These are phyloP conservation scores for Artemisia annua DNA, from an alignment of 129 eudicot species.

Conservation along the genomic window DNA sequence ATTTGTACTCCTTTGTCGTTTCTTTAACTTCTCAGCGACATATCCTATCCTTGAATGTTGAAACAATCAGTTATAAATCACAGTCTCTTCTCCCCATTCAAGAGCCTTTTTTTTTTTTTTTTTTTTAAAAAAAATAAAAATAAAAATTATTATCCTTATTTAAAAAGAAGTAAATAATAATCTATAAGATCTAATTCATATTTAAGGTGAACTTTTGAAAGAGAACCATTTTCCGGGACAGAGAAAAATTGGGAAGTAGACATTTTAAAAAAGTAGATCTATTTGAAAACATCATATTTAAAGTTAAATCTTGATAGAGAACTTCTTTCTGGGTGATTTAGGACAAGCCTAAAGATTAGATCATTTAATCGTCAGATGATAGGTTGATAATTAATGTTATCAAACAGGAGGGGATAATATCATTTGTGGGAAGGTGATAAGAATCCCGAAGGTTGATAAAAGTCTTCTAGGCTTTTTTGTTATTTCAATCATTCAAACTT, in stretches of 20 bases:
- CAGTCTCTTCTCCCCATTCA: neutral
- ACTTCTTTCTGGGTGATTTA: neutral
- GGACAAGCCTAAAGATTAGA: too few relatives aligned
- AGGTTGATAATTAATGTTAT: too few relatives aligned
- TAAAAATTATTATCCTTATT: too few relatives aligned
- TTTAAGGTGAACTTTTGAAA: neutral
- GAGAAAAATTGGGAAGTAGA: neutral
- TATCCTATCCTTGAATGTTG: constrained; percentile 11
- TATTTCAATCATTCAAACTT: too few relatives aligned
- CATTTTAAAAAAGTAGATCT: neutral
- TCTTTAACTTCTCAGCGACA: constrained; percentile 7
- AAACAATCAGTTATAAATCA: neutral
- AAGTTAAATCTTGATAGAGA: constrained; percentile 1
- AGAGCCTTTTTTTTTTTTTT: too few relatives aligned
- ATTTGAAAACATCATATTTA: neutral
- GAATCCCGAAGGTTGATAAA: too few relatives aligned
- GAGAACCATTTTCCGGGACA: constrained; percentile 5
- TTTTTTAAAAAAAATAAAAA: too few relatives aligned
- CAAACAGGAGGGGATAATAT: too few relatives aligned
- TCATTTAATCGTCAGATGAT: too few relatives aligned
- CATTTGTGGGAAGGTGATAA: too few relatives aligned
- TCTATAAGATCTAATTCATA: neutral
- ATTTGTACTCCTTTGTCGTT: constrained; percentile 11
- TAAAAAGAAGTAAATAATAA: neutral
- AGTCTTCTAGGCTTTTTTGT: too few relatives aligned